Evolutionary conservation across 352 stramenopile species (phyloP), one percentile per base, ranked within the genome.

Genomic region (Phytopythium mirpurense): DNA sequence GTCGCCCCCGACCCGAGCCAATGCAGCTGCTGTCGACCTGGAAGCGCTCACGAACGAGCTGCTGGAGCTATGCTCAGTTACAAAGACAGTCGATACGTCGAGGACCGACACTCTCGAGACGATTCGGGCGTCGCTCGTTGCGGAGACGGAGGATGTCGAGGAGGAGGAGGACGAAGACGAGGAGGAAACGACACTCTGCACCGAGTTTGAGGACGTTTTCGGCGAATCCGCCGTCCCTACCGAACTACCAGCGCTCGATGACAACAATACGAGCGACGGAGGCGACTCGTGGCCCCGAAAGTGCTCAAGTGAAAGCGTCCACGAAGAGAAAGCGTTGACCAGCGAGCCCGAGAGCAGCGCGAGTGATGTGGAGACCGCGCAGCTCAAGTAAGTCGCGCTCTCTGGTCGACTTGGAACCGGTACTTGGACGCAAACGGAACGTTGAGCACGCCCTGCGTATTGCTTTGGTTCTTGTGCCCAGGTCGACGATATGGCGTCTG

Each of bases 401-500:
- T 52, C 16, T 52, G n/a, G n/a, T n/a, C n/a, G n/a, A n/a, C 2
- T 0, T 48, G 24, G 7, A 26, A 48, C 43, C 34, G 16, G 14
- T 31, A 42, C 15, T 41, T 4, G 24, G 38, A 45, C n/a, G n/a
- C 38, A 12, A 45, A 27, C 3, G 5, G 21, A 26, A 27, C 16
- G 38, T 4, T 18, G 32, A 38, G 15, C 32, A 36, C 32, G n/a
- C n/a, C n/a, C n/a, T n/a, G n/a, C n/a, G n/a, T n/a, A n/a, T n/a
- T n/a, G n/a, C n/a, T n/a, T n/a, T n/a, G n/a, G n/a, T n/a, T n/a
- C n/a, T n/a, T n/a, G n/a, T 16, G 7, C 16, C 7, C 45, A 86
- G 78, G 62, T 70, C 71, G 37, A 79, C 73, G 8, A 64, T 89
- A 31, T 31, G 76, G 37, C 74, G 72, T 24, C 43, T 89, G 27